phyloP scores from a whole-genome alignment of 345 rosid genomes.

The Gossypium longicalyx region DNA sequence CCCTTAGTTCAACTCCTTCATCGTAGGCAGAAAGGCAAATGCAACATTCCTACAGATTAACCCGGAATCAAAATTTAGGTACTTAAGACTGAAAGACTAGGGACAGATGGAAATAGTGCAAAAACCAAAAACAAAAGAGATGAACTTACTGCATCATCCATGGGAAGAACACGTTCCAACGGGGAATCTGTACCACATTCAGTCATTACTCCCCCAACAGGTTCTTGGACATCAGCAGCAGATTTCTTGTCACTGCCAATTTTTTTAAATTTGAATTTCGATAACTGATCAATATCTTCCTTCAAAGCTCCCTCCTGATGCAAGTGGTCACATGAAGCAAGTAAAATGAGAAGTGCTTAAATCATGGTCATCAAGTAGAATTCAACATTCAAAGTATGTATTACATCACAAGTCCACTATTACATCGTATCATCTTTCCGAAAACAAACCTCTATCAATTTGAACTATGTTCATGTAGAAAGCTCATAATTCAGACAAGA shows the following conservation, averaged over 20 bases:
- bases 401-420: not conserved
- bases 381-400: not conserved
- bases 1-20: slow-evolving; percentile 84
- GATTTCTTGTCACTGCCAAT: slow-evolving; percentile 41
- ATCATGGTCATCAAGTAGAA: slow-evolving; percentile 6
- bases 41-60: slow-evolving; percentile 78
- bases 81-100: not conserved
- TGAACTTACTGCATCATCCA: slow-evolving; percentile 77
- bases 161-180: slow-evolving; percentile 47
- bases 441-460: not conserved
- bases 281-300: slow-evolving; percentile 83
- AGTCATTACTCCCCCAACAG: slow-evolving; percentile 71
- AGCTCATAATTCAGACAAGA: not conserved
- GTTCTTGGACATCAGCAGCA: slow-evolving; percentile 38
- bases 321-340: not conserved
- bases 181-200: slow-evolving; percentile 81
- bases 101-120: not conserved
- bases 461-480: not conserved
- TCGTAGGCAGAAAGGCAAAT: slow-evolving; percentile 85
- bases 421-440: not conserved
- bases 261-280: slow-evolving; percentile 69
- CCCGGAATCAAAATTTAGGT: slow-evolving; percentile 12
- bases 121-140: not conserved
- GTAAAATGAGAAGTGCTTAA: not conserved
- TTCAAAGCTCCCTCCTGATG: slow-evolving; percentile 89